A percentile compares a stretch with the other conserved stretches of the same genome.
phyloP scores from a whole-genome alignment of 805 yeast genomes.

The Kluyveromyces dobzhanskii region DNA sequence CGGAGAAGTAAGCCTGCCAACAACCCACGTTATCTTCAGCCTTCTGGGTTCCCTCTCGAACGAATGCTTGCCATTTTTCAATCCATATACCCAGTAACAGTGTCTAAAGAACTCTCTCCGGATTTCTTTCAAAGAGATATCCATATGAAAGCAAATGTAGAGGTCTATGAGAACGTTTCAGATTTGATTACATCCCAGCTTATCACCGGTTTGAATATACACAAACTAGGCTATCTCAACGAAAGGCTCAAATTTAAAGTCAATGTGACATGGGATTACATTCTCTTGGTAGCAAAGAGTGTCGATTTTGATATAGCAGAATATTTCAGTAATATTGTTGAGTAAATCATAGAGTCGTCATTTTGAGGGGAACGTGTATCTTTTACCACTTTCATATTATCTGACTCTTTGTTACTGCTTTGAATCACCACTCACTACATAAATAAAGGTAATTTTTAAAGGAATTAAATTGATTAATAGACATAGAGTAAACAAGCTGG shows the following conservation, averaged over 20 bases:
- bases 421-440: not conserved
- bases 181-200: conserved; percentile 50
- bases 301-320: conserved; percentile 58
- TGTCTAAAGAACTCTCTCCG: conserved; percentile 10
- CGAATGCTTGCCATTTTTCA: conserved; percentile 72
- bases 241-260: conserved; percentile 73
- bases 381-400: too few relatives aligned
- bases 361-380: too few relatives aligned
- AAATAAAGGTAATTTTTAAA: too few relatives aligned
- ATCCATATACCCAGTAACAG: conserved; percentile 47
- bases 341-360: conserved; percentile 2
- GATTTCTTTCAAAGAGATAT: conserved; percentile 26
- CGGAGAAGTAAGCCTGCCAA: conserved; percentile 39
- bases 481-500: too few relatives aligned
- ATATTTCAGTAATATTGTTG: conserved; percentile 34
- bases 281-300: conserved; percentile 52
- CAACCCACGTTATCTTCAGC: conserved; percentile 57
- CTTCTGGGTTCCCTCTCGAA: conserved; percentile 69
- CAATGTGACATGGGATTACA: conserved; percentile 60
- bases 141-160: conserved; percentile 36
- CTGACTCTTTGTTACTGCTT: too few relatives aligned
- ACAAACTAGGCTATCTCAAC: conserved; percentile 47
- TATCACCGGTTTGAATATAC: conserved; percentile 33
- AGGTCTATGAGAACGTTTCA: conserved; percentile 49
- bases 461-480: too few relatives aligned